Conservation (phyloP, 1,284 basidiomycete genomes). For the Cutaneotrichosporon spelunceum region DNA sequence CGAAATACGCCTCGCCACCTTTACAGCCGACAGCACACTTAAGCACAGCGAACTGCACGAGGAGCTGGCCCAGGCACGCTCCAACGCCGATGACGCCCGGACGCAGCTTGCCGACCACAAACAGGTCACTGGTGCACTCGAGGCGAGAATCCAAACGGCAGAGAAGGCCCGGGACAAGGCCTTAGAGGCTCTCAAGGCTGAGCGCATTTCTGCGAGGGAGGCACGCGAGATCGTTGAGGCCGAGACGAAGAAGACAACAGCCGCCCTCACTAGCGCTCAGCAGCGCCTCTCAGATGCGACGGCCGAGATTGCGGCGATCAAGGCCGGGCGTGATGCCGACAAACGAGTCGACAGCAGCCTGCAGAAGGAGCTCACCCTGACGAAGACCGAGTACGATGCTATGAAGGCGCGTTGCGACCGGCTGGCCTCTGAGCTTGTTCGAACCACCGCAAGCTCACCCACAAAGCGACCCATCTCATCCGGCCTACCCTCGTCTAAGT, state of each 20-base stretch:
- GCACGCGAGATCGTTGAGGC: background rate
- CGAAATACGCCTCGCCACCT: background rate
- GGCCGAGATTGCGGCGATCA: background rate
- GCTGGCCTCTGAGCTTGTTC: slow-evolving; percentile 16
- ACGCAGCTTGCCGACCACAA: background rate
- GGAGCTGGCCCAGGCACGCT: background rate
- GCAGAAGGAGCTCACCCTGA: slow-evolving; percentile 11
- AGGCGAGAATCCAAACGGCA: background rate
- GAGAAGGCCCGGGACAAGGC: slow-evolving; percentile 81
- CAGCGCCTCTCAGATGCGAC: background rate
- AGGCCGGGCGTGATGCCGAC: background rate
- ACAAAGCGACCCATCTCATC: background rate
- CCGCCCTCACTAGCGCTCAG: background rate
- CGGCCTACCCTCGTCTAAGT: slow-evolving; percentile 9
- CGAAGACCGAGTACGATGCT: slow-evolving; percentile 6
- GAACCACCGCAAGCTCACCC: background rate
- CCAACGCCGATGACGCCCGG: background rate
- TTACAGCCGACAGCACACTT: background rate
- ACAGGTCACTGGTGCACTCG: background rate
- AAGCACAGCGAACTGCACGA: background rate
- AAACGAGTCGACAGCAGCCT: background rate
- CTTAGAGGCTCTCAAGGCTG: slow-evolving; percentile 56
- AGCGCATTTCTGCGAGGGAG: background rate
- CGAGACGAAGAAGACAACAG: background rate
- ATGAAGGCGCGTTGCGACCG: slow-evolving; percentile 15